Conservation (phyloP, 2,329 filamentous ascomycete species). For the Ceratocystis papillata region DNA sequence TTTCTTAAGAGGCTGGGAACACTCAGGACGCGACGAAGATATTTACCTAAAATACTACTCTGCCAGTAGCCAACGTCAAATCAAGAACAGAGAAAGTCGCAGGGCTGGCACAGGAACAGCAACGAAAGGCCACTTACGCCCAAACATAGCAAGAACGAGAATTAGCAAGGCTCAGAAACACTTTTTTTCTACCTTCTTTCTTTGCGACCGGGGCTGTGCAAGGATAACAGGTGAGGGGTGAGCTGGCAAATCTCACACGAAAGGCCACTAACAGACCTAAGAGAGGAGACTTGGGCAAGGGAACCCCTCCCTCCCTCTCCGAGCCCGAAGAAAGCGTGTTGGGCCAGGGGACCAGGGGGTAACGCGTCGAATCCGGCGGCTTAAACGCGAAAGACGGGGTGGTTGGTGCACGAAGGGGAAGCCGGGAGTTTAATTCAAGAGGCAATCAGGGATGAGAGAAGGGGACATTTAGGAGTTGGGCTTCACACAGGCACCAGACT, state of each 20-base stretch:
- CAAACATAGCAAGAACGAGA: neutral
- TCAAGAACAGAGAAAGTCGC: slow-evolving; percentile 1
- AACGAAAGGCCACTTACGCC: neutral
- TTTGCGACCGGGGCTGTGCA: neutral
- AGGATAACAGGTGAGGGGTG: neutral
- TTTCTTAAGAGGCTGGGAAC: neutral
- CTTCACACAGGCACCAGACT: neutral
- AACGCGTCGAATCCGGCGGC: neutral
- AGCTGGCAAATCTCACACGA: neutral
- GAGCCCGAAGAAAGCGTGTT: neutral
- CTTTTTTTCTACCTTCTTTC: neutral
- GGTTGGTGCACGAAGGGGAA: slow-evolving; percentile 9
- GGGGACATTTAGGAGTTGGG: neutral
- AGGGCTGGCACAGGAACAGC: neutral
- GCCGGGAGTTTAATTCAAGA: neutral
- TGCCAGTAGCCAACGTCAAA: neutral
- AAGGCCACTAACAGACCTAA: neutral
- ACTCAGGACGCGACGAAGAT: neutral
- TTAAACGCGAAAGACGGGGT: slow-evolving; percentile 7
- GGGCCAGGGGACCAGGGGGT: neutral
- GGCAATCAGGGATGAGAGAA: neutral
- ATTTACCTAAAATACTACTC: neutral
- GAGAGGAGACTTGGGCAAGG: neutral
- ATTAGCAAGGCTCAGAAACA: neutral
- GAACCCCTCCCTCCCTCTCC: neutral